phyloP scores from a whole-genome alignment of 371 early-diverging fungal genomes.

The Haplosporangium sp. region DNA sequence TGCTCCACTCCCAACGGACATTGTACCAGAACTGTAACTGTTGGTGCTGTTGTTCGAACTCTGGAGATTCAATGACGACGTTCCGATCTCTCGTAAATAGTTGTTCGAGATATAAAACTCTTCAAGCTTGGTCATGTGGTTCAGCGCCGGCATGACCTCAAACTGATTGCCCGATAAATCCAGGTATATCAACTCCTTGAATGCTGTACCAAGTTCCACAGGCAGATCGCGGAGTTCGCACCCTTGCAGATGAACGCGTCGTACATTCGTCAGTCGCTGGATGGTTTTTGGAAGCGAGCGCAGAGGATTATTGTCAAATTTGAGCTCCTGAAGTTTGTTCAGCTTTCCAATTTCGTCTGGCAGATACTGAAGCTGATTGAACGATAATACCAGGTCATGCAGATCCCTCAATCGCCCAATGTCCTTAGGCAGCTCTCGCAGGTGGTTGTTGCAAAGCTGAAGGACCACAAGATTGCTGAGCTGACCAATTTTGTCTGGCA shows the following conservation, averaged over 20 bases:
- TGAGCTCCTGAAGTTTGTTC: slow-evolving; percentile 63
- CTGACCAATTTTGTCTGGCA: slow-evolving; percentile 64
- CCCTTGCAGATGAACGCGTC: slow-evolving; percentile 54
- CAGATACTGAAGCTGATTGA: slow-evolving; percentile 66
- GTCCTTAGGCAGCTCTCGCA: slow-evolving; percentile 70
- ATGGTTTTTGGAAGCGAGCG: slow-evolving; percentile 49
- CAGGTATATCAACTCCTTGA: slow-evolving; percentile 45
- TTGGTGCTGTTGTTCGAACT: slow-evolving; percentile 17
- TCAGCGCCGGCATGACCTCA: slow-evolving; percentile 52
- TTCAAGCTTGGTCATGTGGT: slow-evolving; percentile 51
- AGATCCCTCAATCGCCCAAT: slow-evolving; percentile 70
- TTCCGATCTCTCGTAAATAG: slow-evolving; percentile 49
- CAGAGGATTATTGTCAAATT: slow-evolving; percentile 57
- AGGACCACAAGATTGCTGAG: slow-evolving; percentile 62
- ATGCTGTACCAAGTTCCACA: slow-evolving; percentile 53
- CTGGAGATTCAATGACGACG: slow-evolving; percentile 37
- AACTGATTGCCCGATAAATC: slow-evolving; percentile 56
- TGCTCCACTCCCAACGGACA: slow-evolving; percentile 14
- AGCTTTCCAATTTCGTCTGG: slow-evolving; percentile 77
- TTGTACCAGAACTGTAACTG: slow-evolving; percentile 7
- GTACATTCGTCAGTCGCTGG: slow-evolving; percentile 36
- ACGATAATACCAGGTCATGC: slow-evolving; percentile 65
- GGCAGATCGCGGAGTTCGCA: slow-evolving; percentile 56
- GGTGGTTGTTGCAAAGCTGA: slow-evolving; percentile 65
- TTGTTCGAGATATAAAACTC: slow-evolving; percentile 57